Evolutionary conservation across 140 eudicot genomes (phyloP), one percentile per base, ranked within the genome.

Genomic region (Flaveria floridana): DNA sequence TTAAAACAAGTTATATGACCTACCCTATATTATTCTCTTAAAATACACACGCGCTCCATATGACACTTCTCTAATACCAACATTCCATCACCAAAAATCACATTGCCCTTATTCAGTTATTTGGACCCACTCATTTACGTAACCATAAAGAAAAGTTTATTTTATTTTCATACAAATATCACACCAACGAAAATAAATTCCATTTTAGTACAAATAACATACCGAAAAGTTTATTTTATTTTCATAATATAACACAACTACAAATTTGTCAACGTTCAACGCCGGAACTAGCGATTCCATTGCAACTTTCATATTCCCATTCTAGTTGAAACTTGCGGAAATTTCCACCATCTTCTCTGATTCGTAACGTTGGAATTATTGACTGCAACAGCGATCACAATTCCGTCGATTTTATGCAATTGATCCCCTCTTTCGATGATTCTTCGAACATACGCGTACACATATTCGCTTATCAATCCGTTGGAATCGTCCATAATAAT

Each of bases 321-420:
- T 66, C 19, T 44, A 4, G 77, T 63, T 63, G 68, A 78, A 34
- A 51, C 34, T 53, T 79, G 72, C 70, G 79, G 71, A 80, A 74
- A 61, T 80, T 80, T 74, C 84, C 64, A 80, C 74, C 79, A 73
- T 70, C 79, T 79, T 79, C 83, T 70, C 51, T 56, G 79, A 67
- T 74, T 57, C 79, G 12, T 58, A 56, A 67, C 76, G 23, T 48
- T 39, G 67, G 79, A 67, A 79, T 79, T 73, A 30, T 64, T 50
- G 73, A 78, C 74, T 51, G 65, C 50, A 73, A 78, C 78, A 71
- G 23, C 58, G 52, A 65, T 42, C 53, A 4, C n/a, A 23, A 41
- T 55, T 46, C 42, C 53, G 10, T 64, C 57, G 67, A 47, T 52
- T 65, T 30, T 28, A 52, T n/a, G 25, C 52, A 20, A 18, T 23